Conservation (phyloP, 2,329 filamentous ascomycete genomes). For the Metarhizium anisopliae region DNA sequence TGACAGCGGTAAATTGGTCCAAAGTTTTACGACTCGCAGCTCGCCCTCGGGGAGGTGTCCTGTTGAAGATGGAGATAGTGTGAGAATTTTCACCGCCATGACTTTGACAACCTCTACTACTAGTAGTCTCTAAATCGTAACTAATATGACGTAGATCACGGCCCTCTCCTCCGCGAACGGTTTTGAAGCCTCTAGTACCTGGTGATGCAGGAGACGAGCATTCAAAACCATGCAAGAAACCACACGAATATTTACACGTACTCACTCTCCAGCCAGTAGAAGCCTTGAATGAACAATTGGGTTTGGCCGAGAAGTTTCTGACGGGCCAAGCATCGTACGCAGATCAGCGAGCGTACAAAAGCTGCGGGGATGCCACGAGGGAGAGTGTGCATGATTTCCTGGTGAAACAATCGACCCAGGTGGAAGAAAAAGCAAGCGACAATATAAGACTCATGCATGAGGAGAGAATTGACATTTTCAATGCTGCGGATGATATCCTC, state of each 20-base stretch:
- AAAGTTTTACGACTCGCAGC: constrained; percentile 20
- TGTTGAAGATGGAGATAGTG: constrained; percentile 15
- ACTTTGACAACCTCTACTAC: not conserved
- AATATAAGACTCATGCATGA: constrained; percentile 19
- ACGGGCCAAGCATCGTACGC: constrained; percentile 16
- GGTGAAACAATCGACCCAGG: constrained; percentile 11
- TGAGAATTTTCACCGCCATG: not conserved
- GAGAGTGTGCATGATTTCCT: constrained; percentile 16
- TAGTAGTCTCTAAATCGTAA: not conserved
- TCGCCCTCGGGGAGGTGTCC: constrained; percentile 11
- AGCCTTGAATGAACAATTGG: constrained; percentile 14
- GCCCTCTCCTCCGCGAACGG: not conserved
- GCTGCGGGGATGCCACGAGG: constrained; percentile 14
- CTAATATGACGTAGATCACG: not conserved
- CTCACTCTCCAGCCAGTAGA: constrained; percentile 11
- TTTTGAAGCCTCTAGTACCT: not conserved
- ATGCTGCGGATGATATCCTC: constrained; percentile 30
- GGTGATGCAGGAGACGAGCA: not conserved
- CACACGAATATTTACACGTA: constrained; percentile 11
- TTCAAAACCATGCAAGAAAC: not conserved
- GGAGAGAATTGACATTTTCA: constrained; percentile 29
- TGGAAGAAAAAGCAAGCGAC: constrained; percentile 16
- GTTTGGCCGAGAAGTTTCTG: constrained; percentile 19
- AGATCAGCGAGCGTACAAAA: constrained; percentile 19
- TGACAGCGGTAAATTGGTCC: constrained; percentile 20